Evolutionary conservation across 306 rosid genomes (phyloP), one percentile per base, ranked within the genome.

Genomic region (Datisca glomerata): DNA sequence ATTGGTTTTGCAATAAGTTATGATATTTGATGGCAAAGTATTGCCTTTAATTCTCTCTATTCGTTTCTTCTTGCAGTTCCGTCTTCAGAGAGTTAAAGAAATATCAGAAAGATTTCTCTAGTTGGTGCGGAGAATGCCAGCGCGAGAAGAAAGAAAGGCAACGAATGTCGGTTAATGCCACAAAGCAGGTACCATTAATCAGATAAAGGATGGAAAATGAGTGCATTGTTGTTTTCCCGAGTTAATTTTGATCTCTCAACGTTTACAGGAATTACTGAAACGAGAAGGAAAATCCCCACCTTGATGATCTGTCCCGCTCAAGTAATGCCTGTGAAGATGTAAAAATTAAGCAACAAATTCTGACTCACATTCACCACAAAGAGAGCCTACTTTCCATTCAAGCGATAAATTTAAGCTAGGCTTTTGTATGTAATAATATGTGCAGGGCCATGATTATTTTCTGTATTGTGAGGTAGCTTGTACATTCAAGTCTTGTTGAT

Each of bases 71-170:
- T 56, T 66, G 60, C 22, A 84, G 98, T 67, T 80, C 96, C 48
- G 66, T 54, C 18, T 84, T 70, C 56, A 68, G 98, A 64, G 96
- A 80, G 86, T 55, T 68, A 71, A 80, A 55, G 69, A 89, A 78
- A 61, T 71, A 78, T 32, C 77, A 68, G 54, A 84, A 62, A 54
- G 86, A 72, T 38, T 80, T 65, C 65, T 61, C 76, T 24, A 62
- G 61, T 64, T 89, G 98, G 95, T 89, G 98, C 41, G 95, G 81
- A 52, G 92, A 84, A 42, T 89, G 98, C 73, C 71, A 45, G 31
- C 92, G 81, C 19, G 65, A 64, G 72, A 84, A 78, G 65, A 75
- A 59, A 59, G 92, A 84, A 46, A 68, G 80, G 57, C 85, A 59
- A 41, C 70, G 74, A 4, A 13, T 47, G 11, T 51, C 91, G 4